Conservation (phyloP, 495 filamentous ascomycete species). For the Penicillium coprophilum region DNA sequence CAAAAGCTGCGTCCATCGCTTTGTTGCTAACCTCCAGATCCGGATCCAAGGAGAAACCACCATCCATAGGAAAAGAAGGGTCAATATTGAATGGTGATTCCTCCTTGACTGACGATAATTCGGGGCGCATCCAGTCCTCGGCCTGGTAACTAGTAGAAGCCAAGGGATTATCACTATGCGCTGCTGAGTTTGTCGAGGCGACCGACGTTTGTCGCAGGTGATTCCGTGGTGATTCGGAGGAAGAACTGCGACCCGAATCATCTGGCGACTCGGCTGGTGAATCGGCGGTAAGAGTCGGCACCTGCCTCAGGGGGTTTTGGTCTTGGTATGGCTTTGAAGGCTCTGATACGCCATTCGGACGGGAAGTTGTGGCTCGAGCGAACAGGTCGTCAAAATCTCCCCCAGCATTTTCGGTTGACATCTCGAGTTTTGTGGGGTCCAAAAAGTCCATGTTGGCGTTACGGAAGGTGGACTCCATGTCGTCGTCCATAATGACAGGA, state of each 20-base stretch:
- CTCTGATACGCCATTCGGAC: slow-evolving; percentile 29
- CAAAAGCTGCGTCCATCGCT: slow-evolving; percentile 64
- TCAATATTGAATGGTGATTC: slow-evolving; percentile 44
- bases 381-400: slow-evolving; percentile 49
- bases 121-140: slow-evolving; percentile 46
- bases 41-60: slow-evolving; percentile 34
- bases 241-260: slow-evolving; percentile 45
- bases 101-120: slow-evolving; percentile 40
- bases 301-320: slow-evolving; percentile 38
- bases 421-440: slow-evolving; percentile 38
- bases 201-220: slow-evolving; percentile 42
- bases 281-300: slow-evolving; percentile 36
- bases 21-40: slow-evolving; percentile 58
- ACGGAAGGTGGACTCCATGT: slow-evolving; percentile 45
- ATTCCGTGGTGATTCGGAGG: slow-evolving; percentile 45
- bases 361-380: slow-evolving; percentile 33
- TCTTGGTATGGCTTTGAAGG: slow-evolving; percentile 36
- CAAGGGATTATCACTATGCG: slow-evolving; percentile 42
- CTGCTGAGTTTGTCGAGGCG: slow-evolving; percentile 42
- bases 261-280: slow-evolving; percentile 47
- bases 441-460: slow-evolving; percentile 47
- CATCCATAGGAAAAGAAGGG: slow-evolving; percentile 36
- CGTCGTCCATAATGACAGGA: slow-evolving; percentile 48
- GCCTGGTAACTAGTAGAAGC: slow-evolving; percentile 35
- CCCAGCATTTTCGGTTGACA: slow-evolving; percentile 40